Percentiles rank a stretch among this genome's conserved stretches.
Conservation (phyloP, 2,329 filamentous ascomycete genomes). For the Balansia obtecta region DNA sequence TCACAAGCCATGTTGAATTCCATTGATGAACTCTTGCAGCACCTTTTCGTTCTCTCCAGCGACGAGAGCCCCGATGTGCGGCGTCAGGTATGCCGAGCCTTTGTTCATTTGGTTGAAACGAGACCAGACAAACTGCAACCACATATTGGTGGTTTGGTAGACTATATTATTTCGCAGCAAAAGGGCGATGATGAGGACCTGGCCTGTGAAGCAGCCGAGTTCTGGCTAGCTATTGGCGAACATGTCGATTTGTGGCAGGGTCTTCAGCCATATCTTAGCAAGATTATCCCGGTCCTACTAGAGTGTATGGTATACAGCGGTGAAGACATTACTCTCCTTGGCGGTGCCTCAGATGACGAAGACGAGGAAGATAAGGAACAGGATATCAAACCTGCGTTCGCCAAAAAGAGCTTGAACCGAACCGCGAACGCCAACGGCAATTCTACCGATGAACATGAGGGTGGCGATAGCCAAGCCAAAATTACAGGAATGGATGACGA, state of each 20-base stretch:
- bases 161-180: constrained; percentile 88
- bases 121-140: constrained; percentile 83
- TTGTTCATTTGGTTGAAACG: constrained; percentile 84
- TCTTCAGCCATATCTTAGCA: constrained; percentile 64
- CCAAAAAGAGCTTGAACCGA: constrained; percentile 52
- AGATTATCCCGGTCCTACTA: constrained; percentile 81
- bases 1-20: constrained; percentile 70
- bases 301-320: constrained; percentile 95
- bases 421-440: constrained; percentile 43
- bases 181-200: constrained; percentile 78
- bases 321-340: constrained; percentile 78
- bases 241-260: constrained; percentile 67
- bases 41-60: constrained; percentile 68
- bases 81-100: constrained; percentile 83
- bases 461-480: constrained; percentile 37
- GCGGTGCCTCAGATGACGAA: constrained; percentile 77
- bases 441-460: not conserved
- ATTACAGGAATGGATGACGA: constrained; percentile 55
- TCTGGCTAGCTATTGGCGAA: constrained; percentile 90
- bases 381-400: constrained; percentile 88
- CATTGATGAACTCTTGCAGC: constrained; percentile 69
- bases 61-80: constrained; percentile 74
- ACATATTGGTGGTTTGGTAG: constrained; percentile 76
- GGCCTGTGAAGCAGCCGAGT: constrained; percentile 89
- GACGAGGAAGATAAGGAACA: constrained; percentile 81